These are phyloP conservation scores for Ocimum tenuiflorum DNA, from an alignment of 257 asterid species.

Conservation along the genomic window DNA sequence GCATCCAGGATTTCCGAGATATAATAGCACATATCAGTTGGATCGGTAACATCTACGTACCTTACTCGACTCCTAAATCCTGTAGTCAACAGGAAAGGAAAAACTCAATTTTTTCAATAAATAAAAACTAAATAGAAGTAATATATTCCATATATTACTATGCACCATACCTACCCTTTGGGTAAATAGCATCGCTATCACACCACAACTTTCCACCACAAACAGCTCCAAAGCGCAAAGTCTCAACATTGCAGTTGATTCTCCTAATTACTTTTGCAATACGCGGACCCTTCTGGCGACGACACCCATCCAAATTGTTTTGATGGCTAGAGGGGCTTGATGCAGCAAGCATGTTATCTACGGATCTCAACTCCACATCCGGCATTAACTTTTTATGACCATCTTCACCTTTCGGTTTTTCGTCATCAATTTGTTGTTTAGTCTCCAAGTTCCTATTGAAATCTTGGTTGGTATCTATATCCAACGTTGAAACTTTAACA, in stretches of 20 bases:
- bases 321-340: conserved; percentile 41
- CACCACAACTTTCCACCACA: conserved; percentile 66
- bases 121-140: conserved; percentile 3
- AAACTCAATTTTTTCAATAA: conserved; percentile 12
- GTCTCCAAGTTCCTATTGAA: conserved; percentile 18
- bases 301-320: conserved; percentile 53
- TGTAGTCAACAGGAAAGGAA: conserved; percentile 37
- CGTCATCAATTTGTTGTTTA: conserved; percentile 29
- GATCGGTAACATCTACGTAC: conserved; percentile 65
- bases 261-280: conserved; percentile 88
- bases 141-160: neutral
- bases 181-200: conserved; percentile 70
- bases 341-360: conserved; percentile 36
- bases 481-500: neutral
- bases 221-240: conserved; percentile 60
- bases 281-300: conserved; percentile 90
- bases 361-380: conserved; percentile 42
- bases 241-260: conserved; percentile 68
- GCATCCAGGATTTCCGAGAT: conserved; percentile 78
- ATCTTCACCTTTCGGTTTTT: conserved; percentile 33
- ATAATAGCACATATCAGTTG: conserved; percentile 62
- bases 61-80: conserved; percentile 86
- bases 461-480: conserved; percentile 3
- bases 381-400: conserved; percentile 31
- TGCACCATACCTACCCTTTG: conserved; percentile 72